phyloP scores from a whole-genome alignment of 2,329 filamentous ascomycete genomes.

The Emmonsia crescens region DNA sequence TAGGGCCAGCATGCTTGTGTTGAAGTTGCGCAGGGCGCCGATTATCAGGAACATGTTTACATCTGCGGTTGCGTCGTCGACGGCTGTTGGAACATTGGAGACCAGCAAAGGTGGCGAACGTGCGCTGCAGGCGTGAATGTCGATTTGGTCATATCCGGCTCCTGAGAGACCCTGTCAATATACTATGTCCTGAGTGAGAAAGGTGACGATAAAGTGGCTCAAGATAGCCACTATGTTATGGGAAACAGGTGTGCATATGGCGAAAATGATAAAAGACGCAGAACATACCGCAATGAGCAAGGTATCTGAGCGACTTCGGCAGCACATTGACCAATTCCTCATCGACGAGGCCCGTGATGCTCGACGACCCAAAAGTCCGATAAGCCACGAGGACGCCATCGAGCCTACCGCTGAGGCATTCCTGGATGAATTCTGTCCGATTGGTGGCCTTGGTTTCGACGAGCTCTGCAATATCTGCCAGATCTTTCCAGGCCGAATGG shows the following conservation, averaged over 20 bases:
- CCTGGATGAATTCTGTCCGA: conserved; percentile 57
- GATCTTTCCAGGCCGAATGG: conserved; percentile 9
- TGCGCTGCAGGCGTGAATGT: conserved; percentile 58
- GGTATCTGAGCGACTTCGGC: conserved; percentile 28
- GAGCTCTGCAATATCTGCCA: conserved; percentile 49
- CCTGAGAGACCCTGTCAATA: conserved; percentile 28
- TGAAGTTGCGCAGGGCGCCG: conserved; percentile 66
- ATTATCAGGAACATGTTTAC: conserved; percentile 70
- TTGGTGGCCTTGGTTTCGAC: conserved; percentile 50
- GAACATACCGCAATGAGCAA: conserved; percentile 31
- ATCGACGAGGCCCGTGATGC: conserved; percentile 59
- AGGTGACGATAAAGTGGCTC: background rate
- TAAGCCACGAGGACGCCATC: conserved; percentile 56
- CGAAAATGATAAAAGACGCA: background rate
- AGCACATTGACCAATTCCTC: conserved; percentile 52
- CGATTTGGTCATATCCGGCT: conserved; percentile 77
- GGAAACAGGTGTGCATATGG: background rate
- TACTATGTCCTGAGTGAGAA: background rate
- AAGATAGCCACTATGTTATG: background rate
- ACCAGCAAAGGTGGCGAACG: conserved; percentile 52
- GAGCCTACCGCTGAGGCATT: conserved; percentile 55
- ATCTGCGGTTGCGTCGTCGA: conserved; percentile 76
- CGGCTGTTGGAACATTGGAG: conserved; percentile 70
- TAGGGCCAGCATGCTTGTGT: conserved; percentile 53
- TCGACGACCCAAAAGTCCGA: conserved; percentile 57